Base-by-base conservation (phyloP, 2,329 filamentous ascomycete genomes). In the Venturia nashicola region DNA sequence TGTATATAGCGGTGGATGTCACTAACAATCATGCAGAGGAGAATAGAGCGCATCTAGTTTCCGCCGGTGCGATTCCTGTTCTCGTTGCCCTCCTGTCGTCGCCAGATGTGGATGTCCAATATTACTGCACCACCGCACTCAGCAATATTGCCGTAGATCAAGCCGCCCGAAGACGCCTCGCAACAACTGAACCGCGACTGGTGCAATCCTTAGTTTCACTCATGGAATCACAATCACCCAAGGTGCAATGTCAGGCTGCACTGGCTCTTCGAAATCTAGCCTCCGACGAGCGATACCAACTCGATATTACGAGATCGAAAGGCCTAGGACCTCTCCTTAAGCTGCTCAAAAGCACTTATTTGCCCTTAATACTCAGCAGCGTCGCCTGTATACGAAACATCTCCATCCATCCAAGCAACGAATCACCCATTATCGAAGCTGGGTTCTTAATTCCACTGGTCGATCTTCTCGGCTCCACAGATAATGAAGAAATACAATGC, bases 341-440 rank as follows among this genome's bases (percentile, higher is more conserved):
- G 68, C 86, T 99, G 20, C 82, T 99, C 23, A 92, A 97, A 76
- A 97, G 93, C 1, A 95, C 92, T 14, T 97, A 97, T 71, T 85
- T 97, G 11, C 94, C 94, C 14, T 84, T 99, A 63, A 97, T 97
- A 66, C 86, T 97, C 46, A 97, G 93, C 23, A 94, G 94, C 57
- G 94, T 99, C 67, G 94, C 94, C 61, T 99, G 94, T 73, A 99
- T 99, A 74, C 89, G 94, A 70, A 99, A 99, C 75, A 99, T 99
- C 69, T 97, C 93, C 65, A 99, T 99, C 68, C 94, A 99, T 73
- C 94, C 94, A 20, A 81, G 93, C 72, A 99, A 99, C 76, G 94
- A 99, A 77, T 97, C 93, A 12, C 94, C 94, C 0, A 99, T 99
- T 68, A 99, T 99, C 71, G 94, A 99, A 72, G 93, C 93, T 48